Base-by-base conservation (phyloP, 2,329 filamentous ascomycete species). In the Trichoderma sp. region DNA sequence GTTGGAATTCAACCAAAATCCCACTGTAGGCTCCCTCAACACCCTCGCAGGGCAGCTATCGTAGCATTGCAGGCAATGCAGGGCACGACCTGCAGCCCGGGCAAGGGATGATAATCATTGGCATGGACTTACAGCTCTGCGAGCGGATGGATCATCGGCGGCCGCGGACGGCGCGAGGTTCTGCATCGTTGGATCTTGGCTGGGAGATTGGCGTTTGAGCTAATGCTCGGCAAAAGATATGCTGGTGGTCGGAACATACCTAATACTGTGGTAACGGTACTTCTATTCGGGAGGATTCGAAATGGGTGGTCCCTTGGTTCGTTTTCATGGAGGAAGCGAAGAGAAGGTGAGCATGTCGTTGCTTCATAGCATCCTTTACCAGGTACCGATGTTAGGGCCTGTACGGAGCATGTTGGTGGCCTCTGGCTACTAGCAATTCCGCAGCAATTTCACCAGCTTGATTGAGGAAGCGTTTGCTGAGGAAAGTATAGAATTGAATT, bases 71-170 rank as follows among this genome's bases (percentile, higher is more conserved):
- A 49, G 18, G 34, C 34, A 49, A 30, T 34, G 39, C 51, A 7
- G 18, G 30, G 30, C 26, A 67, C 30, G 56, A 30, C 43, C 51
- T 34, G 55, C 60, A 43, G 28, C 34, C 28, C 28, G 8, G 11
- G 8, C 13, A 55, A 16, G 6, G 11, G 16, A 16, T 11, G 10
- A 52, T 21, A 10, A 11, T 7, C 59, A 68, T 71, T 26, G 51
- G 10, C 52, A 43, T 26, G n/a, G 14, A 80, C 79, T 72, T 78
- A 81, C 79, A 71, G 79, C 79, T 77, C 78, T 73, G 51, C 78
- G 74, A 30, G 71, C 74, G 63, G 72, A 69, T 69, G 78, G 68
- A 69, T 80, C 79, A 51, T 81, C 79, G 79, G 77, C 68, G 63
- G 74, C 77, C 76, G 77, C 78, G 76, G 78, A 56, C 54, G 66